Percentiles rank a stretch among this genome's conserved stretches.
Evolutionary conservation across 352 stramenopile species (phyloP).

Genomic region (Globisporangium ultimum): DNA sequence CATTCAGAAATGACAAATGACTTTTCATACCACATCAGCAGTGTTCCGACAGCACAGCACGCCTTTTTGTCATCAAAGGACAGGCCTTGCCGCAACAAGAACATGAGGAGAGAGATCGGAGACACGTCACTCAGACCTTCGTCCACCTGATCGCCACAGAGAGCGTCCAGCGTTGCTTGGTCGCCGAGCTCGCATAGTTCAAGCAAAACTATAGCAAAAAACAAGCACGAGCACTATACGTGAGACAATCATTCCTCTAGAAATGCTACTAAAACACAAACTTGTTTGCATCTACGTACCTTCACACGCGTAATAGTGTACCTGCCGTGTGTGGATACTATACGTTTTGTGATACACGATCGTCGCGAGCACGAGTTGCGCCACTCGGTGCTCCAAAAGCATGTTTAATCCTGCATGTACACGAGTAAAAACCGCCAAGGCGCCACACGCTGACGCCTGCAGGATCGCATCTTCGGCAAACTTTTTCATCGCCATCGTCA

Average conservation of each 20-base stretch:
- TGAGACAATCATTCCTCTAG: no score
- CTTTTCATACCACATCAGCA: constrained; percentile 61
- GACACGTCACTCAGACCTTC: constrained; percentile 36
- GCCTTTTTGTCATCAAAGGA: constrained; percentile 81
- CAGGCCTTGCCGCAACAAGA: constrained; percentile 64
- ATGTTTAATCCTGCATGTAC: constrained; percentile 40
- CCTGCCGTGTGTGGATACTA: constrained; percentile 78
- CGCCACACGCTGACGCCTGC: constrained; percentile 70
- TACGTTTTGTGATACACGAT: constrained; percentile 79
- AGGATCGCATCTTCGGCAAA: constrained; percentile 80
- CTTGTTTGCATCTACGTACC: constrained; percentile 16
- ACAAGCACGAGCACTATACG: no score
- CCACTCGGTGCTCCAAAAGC: constrained; percentile 53
- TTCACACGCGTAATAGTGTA: constrained; percentile 84
- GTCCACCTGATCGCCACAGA: constrained; percentile 33
- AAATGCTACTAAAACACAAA: not conserved
- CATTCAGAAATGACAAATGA: not conserved
- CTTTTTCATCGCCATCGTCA: constrained; percentile 54
- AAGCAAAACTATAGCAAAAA: constrained; percentile 41
- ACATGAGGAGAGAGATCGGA: constrained; percentile 65
- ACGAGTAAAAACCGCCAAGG: constrained; percentile 70
- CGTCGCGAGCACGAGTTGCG: constrained; percentile 60
- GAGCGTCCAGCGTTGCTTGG: constrained; percentile 39
- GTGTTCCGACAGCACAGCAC: constrained; percentile 63
- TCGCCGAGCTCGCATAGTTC: constrained; percentile 74